Percentiles rank a stretch among this genome's conserved stretches.
Evolutionary conservation across 2,329 filamentous ascomycete genomes (phyloP).

Genomic region (Sporothrix protearum): DNA sequence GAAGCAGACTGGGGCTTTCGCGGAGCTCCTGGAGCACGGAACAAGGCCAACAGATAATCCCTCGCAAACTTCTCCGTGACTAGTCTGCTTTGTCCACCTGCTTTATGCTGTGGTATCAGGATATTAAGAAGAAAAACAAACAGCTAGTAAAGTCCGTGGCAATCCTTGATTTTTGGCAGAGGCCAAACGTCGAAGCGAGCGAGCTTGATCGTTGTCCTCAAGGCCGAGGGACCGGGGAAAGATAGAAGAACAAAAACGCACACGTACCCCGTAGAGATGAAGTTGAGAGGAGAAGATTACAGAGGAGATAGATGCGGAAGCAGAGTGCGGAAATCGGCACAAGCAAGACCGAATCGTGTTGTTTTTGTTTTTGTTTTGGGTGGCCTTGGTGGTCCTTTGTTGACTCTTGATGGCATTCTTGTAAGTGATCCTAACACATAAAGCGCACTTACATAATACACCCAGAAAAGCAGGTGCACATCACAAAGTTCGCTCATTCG

Average conservation of each 20-base stretch:
- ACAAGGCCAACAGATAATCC: not conserved
- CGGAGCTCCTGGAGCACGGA: not conserved
- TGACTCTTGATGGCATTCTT: not conserved
- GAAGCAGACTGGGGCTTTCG: not conserved
- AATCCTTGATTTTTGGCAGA: not conserved
- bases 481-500: not conserved
- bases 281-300: not conserved
- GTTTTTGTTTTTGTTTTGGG: no score
- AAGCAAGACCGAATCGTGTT: not conserved
- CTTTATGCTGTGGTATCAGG: no score
- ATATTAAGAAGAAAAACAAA: no score
- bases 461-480: not conserved
- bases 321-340: not conserved
- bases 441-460: not conserved
- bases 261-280: no score
- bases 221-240: not conserved
- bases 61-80: not conserved
- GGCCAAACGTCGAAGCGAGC: not conserved
- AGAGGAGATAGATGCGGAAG: not conserved
- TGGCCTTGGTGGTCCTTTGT: not conserved
- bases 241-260: not conserved
- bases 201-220: not conserved
- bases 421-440: not conserved
- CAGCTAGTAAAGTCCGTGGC: not conserved
- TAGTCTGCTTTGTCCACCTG: not conserved